A percentile compares a stretch with the other conserved stretches of the same genome.
phyloP scores from a whole-genome alignment of 1,139 yeast genomes.

The Geotrichum phurueaensis region DNA sequence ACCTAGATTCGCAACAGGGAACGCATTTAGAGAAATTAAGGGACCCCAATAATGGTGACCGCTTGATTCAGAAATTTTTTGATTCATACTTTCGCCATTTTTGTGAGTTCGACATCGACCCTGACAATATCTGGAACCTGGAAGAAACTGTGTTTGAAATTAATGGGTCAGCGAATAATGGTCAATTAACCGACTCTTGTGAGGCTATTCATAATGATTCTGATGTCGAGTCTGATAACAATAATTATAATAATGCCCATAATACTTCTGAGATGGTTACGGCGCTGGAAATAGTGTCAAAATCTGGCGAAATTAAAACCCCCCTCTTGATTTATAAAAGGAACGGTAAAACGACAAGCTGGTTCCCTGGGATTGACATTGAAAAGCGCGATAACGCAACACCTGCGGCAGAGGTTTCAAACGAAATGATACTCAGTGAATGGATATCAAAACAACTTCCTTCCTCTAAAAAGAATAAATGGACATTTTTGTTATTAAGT shows the following conservation, averaged over 20 bases:
- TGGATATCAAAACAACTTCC: too few relatives aligned
- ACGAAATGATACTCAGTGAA: too few relatives aligned
- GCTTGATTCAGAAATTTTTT: background rate
- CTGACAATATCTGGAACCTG: background rate
- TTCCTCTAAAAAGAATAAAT: too few relatives aligned
- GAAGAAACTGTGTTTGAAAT: background rate
- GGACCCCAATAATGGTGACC: too few relatives aligned
- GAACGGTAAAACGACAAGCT: background rate
- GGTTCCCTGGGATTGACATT: background rate
- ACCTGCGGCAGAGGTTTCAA: too few relatives aligned
- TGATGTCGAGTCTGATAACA: too few relatives aligned
- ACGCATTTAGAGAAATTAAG: background rate
- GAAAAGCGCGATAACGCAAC: too few relatives aligned
- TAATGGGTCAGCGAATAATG: too few relatives aligned
- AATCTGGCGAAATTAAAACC: background rate
- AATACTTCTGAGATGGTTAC: background rate
- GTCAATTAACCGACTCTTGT: too few relatives aligned
- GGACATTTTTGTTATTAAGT: too few relatives aligned
- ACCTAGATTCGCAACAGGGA: background rate
- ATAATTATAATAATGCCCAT: background rate
- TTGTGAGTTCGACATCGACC: background rate
- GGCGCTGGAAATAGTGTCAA: background rate
- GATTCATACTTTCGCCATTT: background rate
- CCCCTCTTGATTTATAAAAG: background rate
- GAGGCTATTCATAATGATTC: too few relatives aligned